Evolutionary conservation across 2,329 filamentous ascomycete species (phyloP).

Genomic region (Claviceps sp.): DNA sequence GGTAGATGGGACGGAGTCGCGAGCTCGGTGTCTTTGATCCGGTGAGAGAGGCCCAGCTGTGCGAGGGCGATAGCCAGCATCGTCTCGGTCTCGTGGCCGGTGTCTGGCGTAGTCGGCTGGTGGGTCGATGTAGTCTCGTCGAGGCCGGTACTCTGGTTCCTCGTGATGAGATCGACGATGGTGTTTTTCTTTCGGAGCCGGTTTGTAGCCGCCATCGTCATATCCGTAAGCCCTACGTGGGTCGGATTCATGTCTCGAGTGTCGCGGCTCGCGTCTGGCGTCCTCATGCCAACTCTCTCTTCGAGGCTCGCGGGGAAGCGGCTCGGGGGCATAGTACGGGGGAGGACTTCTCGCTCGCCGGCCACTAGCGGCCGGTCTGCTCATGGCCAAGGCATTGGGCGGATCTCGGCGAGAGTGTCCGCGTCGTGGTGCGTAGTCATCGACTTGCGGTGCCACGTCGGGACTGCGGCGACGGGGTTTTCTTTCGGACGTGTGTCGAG

Average conservation of each 20-base stretch:
- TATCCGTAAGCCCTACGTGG: not conserved
- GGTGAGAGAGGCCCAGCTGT: conserved; percentile 3
- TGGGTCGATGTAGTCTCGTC: conserved; percentile 9
- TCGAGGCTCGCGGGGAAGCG: conserved; percentile 3
- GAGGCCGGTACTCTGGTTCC: conserved; percentile 9
- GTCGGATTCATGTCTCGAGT: not conserved
- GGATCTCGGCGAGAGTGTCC: conserved; percentile 5
- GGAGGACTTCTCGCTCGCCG: conserved; percentile 8
- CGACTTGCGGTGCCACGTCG: conserved; percentile 5
- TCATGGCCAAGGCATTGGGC: conserved; percentile 2
- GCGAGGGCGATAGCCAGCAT: not conserved
- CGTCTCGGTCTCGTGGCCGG: conserved; percentile 7
- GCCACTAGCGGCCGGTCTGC: not conserved
- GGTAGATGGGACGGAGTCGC: conserved; percentile 3
- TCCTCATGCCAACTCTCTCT: not conserved
- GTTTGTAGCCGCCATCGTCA: not conserved
- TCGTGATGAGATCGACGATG: conserved; percentile 3
- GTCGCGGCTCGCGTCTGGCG: not conserved
- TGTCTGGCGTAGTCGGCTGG: conserved; percentile 8
- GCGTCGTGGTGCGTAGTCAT: conserved; percentile 6
- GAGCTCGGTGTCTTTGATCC: conserved; percentile 2
- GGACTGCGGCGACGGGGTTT: conserved; percentile 9
- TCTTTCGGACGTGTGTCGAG: conserved; percentile 13
- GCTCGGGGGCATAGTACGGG: conserved; percentile 4
- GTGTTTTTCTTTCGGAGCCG: not conserved